A percentile compares a stretch with the other conserved stretches of the same genome.
Conservation (phyloP, 2,329 filamentous ascomycete genomes). For the Akanthomyces uredinophilus region DNA sequence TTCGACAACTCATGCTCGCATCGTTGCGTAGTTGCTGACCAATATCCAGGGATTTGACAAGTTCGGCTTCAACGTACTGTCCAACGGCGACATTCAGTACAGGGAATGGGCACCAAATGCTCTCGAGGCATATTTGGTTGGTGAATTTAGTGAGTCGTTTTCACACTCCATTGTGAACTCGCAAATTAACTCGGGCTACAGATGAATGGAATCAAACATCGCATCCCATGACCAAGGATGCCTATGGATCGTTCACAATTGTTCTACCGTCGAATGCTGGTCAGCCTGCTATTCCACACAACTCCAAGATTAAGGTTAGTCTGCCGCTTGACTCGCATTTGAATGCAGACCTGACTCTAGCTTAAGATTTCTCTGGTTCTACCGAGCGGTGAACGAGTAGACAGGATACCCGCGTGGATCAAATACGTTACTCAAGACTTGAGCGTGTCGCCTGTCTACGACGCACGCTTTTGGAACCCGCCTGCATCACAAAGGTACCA, state of each 20-base stretch:
- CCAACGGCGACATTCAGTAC: conserved; percentile 82
- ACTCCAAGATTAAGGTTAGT: conserved; percentile 88
- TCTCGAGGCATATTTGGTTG: conserved; percentile 75
- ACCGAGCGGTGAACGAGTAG: conserved; percentile 72
- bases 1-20: background rate
- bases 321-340: background rate
- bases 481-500: conserved; percentile 68
- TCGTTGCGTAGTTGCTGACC: conserved; percentile 14
- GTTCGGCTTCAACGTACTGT: conserved; percentile 77
- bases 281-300: conserved; percentile 76
- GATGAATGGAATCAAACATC: conserved; percentile 82
- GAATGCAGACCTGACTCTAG: background rate
- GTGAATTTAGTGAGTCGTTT: conserved; percentile 75
- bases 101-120: conserved; percentile 96
- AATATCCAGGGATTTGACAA: conserved; percentile 67
- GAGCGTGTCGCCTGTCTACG: conserved; percentile 82
- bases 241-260: conserved; percentile 84
- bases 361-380: conserved; percentile 74
- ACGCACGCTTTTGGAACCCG: conserved; percentile 96
- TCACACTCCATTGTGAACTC: background rate
- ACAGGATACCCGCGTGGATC: conserved; percentile 94
- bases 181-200: conserved; percentile 28
- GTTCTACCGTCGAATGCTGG: conserved; percentile 68
- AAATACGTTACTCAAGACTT: conserved; percentile 95
- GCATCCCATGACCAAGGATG: conserved; percentile 81